phyloP scores from a whole-genome alignment of 768 basidiomycete species.

The Leccinum rimulosum region DNA sequence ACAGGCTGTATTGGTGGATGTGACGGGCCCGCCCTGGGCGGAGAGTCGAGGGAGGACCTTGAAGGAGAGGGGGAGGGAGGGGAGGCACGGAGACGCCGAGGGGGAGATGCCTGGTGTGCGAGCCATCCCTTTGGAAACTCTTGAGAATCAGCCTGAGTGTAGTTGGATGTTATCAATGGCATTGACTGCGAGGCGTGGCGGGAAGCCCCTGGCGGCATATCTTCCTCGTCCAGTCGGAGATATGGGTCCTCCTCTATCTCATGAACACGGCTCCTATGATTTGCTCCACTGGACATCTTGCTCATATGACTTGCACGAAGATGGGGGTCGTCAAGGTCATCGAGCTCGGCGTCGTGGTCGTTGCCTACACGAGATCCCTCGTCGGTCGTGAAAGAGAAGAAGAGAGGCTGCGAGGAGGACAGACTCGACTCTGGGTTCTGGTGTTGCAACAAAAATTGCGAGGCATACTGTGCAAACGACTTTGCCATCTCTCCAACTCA shows the following conservation, averaged over 20 bases:
- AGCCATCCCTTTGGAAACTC: slow-evolving; percentile 58
- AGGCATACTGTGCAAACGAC: slow-evolving; percentile 80
- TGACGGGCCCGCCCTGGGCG: slow-evolving; percentile 38
- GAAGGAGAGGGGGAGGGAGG: slow-evolving; percentile 39
- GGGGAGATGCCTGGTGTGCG: slow-evolving; percentile 71
- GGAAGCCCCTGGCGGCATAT: slow-evolving; percentile 41
- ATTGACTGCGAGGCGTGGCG: slow-evolving; percentile 35
- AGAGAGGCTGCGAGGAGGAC: slow-evolving; percentile 72
- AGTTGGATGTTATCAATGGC: slow-evolving; percentile 36
- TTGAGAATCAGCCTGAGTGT: slow-evolving; percentile 39
- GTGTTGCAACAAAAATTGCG: slow-evolving; percentile 72
- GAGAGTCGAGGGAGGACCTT: slow-evolving; percentile 31
- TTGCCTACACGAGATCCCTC: slow-evolving; percentile 54
- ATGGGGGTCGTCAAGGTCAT: slow-evolving; percentile 79
- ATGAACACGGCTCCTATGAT: slow-evolving; percentile 26
- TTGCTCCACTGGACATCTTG: slow-evolving; percentile 30
- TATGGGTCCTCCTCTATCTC: slow-evolving; percentile 71
- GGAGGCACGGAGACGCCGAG: slow-evolving; percentile 41
- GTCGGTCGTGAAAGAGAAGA: slow-evolving; percentile 86
- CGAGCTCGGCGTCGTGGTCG: slow-evolving; percentile 50
- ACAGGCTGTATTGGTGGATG: slow-evolving; percentile 22
- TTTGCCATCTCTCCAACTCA: slow-evolving; percentile 47
- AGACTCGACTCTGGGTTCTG: slow-evolving; percentile 49
- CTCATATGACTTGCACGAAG: slow-evolving; percentile 40
- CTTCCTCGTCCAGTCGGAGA: slow-evolving; percentile 71